phyloP scores from a whole-genome alignment of 1,284 basidiomycete genomes.

The Trichosporon asahii region DNA sequence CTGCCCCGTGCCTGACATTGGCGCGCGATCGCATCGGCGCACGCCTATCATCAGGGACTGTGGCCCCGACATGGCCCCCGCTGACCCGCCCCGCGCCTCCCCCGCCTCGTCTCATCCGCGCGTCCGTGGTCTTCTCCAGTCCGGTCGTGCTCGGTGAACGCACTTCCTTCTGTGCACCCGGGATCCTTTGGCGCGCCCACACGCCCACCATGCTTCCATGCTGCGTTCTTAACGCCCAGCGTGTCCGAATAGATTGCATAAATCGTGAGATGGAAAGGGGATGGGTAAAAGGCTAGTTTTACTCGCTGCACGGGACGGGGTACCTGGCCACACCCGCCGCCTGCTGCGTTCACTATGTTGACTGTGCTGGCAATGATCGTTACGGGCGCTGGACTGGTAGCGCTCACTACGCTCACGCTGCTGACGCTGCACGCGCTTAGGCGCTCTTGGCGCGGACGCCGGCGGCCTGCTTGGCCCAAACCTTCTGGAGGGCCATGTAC shows the following conservation, averaged over 20 bases:
- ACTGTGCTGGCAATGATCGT: neutral
- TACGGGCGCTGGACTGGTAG: neutral
- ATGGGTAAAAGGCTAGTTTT: neutral
- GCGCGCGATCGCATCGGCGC: neutral
- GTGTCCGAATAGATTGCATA: slow-evolving; percentile 9
- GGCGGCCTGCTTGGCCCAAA: slow-evolving; percentile 48
- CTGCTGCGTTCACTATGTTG: neutral
- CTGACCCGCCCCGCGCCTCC: neutral
- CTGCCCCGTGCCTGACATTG: too few species aligned
- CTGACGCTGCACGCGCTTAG: neutral
- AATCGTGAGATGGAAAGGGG: neutral
- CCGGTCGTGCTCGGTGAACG: neutral
- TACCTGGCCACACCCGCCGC: neutral
- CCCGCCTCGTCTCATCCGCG: neutral
- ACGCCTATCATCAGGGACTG: neutral
- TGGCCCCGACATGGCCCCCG: neutral
- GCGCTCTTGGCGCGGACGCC: slow-evolving; percentile 16
- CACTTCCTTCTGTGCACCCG: neutral
- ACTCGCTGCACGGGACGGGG: neutral
- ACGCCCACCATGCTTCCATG: neutral
- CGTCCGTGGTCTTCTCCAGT: neutral
- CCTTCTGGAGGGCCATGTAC: slow-evolving; percentile 53
- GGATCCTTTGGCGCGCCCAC: neutral
- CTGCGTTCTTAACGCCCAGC: neutral
- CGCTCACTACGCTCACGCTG: neutral